Conservation (phyloP, 1,284 basidiomycete genomes). For the Cystobasidium sp. region DNA sequence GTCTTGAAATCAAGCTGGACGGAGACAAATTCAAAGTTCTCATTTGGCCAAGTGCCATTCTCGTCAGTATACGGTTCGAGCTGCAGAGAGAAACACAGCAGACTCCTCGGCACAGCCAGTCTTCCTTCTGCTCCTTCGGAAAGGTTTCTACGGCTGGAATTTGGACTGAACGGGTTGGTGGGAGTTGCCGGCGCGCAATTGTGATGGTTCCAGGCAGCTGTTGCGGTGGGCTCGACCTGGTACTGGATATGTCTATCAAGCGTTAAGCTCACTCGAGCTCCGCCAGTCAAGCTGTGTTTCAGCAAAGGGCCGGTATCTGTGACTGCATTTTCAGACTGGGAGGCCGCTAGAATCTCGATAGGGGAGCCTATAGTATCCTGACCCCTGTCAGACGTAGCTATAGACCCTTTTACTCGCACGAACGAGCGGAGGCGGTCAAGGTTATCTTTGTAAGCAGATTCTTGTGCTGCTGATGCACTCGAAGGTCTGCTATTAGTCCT, state of each 20-base stretch:
- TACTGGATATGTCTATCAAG: conserved; percentile 37
- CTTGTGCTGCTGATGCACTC: no score
- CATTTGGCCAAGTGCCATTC: background rate
- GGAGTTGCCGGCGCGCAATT: background rate
- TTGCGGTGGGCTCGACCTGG: conserved; percentile 17
- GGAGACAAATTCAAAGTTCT: conserved; percentile 41
- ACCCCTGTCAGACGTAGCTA: no score
- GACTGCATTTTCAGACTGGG: background rate
- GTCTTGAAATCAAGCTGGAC: conserved; percentile 29
- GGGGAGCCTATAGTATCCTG: no score
- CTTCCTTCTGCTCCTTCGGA: background rate
- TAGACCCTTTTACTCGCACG: no score
- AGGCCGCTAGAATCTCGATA: no score
- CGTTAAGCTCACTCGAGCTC: conserved; percentile 14
- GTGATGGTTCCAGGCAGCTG: conserved; percentile 27
- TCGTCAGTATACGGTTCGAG: conserved; percentile 13
- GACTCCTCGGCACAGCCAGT: conserved; percentile 18
- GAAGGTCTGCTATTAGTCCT: no score
- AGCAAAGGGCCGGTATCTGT: conserved; percentile 29
- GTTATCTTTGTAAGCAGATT: no score
- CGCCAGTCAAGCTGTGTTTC: background rate
- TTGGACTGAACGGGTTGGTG: conserved; percentile 1
- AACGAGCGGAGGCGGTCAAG: no score
- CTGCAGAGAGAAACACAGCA: conserved; percentile 23
- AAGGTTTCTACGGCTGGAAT: background rate